Base-by-base conservation (phyloP, 2,329 filamentous ascomycete species). In the Monosporascus ibericus region DNA sequence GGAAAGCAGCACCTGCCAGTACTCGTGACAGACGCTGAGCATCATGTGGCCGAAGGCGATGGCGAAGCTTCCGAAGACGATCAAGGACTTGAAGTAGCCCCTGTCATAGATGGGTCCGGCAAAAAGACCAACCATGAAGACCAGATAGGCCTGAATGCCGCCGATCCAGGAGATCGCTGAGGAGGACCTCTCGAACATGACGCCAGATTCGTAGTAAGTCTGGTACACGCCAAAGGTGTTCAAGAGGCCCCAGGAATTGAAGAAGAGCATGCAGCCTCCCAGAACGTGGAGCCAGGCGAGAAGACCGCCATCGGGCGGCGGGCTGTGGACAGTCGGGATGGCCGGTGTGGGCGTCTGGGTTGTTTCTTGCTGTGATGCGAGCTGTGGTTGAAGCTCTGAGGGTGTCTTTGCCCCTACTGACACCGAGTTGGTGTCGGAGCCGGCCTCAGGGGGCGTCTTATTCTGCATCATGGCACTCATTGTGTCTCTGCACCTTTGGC, bases 101-200 rank as follows among this genome's bases (percentile, higher is more conserved):
- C 53, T 49, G 17, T 61, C 70, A 37, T 63, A 55, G n/a, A 73
- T 49, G 3, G 68, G 60, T 0, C 72, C 71, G 2, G 67, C 58
- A 15, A 72, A 59, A 15, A 73, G 54, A 18, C 73, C 62, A 0
- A 54, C 52, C 4, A 60, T 47, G 34, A 61, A 50, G 38, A 60
- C 63, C 5, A 74, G 60, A 48, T 70, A 73, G 0, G 62, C 63
- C 50, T 74, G 71, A 3, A 73, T 63, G 1, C 71, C 68, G 11
- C 72, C 72, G 34, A 75, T 71, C 72, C 72, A 75, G 9, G 73
- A 68, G n/a, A 75, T 71, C 34, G 61, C 59, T 0, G 71, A 71
- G 1, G 76, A 72, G 0, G 74, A 64, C 18, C 70, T 64, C 2
- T 62, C 51, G 25, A 55, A 61, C 30, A 60, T 54, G 44, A 68